Base-by-base conservation (phyloP, 805 yeast genomes). In the Candida dajiaensis region DNA sequence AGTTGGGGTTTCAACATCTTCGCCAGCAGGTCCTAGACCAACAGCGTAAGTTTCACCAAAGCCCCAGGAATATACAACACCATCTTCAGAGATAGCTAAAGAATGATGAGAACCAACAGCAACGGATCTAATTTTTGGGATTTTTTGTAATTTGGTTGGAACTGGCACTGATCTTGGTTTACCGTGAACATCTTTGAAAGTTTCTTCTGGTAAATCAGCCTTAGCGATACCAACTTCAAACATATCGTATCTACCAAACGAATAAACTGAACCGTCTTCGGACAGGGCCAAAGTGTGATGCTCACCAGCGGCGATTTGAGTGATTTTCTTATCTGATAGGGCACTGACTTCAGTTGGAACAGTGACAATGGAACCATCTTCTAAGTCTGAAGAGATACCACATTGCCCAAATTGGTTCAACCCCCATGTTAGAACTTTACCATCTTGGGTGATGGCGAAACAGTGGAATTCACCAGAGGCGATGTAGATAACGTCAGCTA, bases 381-480 rank as follows among this genome's bases (percentile, higher is more conserved):
- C 94, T 46, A 86, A 77, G 43, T 79, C 80, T 31, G 83, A 82
- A 15, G 86, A 73, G 21, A 83, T 72, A 48, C 96, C 98, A 72
- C 97, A 89, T 69, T 94, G 99, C 20, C 98, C 98, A 62, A 80
- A 94, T 67, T 94, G 97, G 64, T 94, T 94, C 59, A 94, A 74
- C 8, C 99, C 99, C 99, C 99, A 94, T 10, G 94, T 76, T 52
- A 76, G 76, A 1, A 94, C 89, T 31, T 74, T 74, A 38, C 85
- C 88, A 33, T 80, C 77, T 13, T 73, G 70, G 50, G 85, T 85
- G 51, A 94, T 77, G 6, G 99, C 99, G 72, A 94, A 94, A 55
- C 96, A 85, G 63, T 90, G 98, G 66, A 84, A 94, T 61, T 92
- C 98, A 42, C 99, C 99, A 50, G 92, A 81, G 4, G 96, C 92